Conservation (phyloP, 1,284 basidiomycete genomes). For the Porogramme epimiltina region DNA sequence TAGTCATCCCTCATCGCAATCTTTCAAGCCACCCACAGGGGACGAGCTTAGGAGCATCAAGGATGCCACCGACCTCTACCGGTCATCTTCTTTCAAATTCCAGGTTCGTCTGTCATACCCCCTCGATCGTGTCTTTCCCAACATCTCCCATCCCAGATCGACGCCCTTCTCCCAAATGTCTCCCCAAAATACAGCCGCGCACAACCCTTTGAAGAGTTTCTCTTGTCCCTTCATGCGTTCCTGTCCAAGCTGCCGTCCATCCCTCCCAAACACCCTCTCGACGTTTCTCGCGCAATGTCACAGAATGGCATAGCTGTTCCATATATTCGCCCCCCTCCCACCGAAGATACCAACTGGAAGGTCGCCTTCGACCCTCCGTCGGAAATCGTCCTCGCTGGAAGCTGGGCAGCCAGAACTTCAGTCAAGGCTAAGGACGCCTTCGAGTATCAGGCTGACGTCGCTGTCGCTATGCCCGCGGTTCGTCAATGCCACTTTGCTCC, state of each 20-base stretch:
- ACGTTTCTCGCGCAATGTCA: conserved; percentile 53
- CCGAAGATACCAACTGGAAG: conserved; percentile 77
- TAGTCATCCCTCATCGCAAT: conserved; percentile 28
- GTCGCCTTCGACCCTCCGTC: conserved; percentile 70
- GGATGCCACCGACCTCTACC: conserved; percentile 78
- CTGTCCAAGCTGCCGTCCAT: conserved; percentile 61
- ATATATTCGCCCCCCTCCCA: conserved; percentile 63
- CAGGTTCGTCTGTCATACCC: conserved; percentile 51
- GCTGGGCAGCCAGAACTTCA: conserved; percentile 69
- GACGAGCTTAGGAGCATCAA: conserved; percentile 79
- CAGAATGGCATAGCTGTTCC: conserved; percentile 58
- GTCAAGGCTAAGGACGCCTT: conserved; percentile 66
- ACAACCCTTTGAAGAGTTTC: conserved; percentile 62
- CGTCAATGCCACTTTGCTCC: conserved; percentile 30
- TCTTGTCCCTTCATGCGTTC: conserved; percentile 60
- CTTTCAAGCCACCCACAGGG: conserved; percentile 56
- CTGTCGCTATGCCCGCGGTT: conserved; percentile 86
- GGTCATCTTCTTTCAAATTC: conserved; percentile 84
- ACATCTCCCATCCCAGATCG: conserved; percentile 54
- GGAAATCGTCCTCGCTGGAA: conserved; percentile 73
- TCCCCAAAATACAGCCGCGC: conserved; percentile 64
- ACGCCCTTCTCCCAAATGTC: conserved; percentile 77
- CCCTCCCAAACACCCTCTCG: conserved; percentile 65
- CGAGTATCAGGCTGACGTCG: conserved; percentile 79
- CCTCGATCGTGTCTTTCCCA: background rate